A percentile compares a stretch with the other conserved stretches of the same genome.
phyloP scores from a whole-genome alignment of 495 filamentous ascomycete species.

The Hamigera avellanea region DNA sequence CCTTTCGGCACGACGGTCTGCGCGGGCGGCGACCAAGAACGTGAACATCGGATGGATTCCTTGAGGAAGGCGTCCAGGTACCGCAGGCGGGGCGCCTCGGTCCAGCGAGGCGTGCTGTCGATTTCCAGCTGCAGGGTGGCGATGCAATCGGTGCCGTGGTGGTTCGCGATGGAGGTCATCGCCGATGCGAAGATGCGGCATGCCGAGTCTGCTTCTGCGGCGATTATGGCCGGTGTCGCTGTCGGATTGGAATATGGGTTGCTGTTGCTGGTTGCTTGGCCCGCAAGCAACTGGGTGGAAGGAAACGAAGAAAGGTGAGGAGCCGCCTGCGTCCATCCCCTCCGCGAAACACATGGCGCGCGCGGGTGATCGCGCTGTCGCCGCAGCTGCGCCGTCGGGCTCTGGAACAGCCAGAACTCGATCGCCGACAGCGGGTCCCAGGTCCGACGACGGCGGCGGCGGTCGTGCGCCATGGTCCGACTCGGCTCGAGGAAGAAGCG shows the following conservation, averaged over 20 bases:
- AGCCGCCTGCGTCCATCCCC: too few relatives aligned
- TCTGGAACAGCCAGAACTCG: neutral
- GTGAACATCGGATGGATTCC: slow-evolving; percentile 20
- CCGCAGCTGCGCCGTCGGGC: neutral
- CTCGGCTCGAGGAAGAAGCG: neutral
- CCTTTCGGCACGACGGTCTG: too few relatives aligned
- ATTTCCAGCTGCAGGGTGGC: neutral
- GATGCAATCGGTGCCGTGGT: slow-evolving; percentile 8
- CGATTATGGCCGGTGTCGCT: too few relatives aligned
- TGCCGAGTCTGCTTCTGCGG: neutral
- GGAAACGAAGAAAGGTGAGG: neutral
- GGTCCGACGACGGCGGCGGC: neutral
- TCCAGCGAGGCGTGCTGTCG: slow-evolving; percentile 2
- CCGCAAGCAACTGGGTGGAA: neutral
- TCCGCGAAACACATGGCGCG: neutral
- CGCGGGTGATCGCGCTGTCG: neutral
- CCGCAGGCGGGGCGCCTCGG: slow-evolving; percentile 4
- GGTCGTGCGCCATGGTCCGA: neutral
- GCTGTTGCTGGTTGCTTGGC: neutral
- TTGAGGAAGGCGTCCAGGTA: slow-evolving; percentile 17
- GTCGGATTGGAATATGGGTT: neutral
- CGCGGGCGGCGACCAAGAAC: slow-evolving; percentile 7
- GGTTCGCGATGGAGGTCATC: neutral
- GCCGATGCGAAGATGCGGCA: neutral
- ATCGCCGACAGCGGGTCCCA: neutral